Base-by-base conservation (phyloP, 495 filamentous ascomycete genomes). In the Chaetomium cochliodes region DNA sequence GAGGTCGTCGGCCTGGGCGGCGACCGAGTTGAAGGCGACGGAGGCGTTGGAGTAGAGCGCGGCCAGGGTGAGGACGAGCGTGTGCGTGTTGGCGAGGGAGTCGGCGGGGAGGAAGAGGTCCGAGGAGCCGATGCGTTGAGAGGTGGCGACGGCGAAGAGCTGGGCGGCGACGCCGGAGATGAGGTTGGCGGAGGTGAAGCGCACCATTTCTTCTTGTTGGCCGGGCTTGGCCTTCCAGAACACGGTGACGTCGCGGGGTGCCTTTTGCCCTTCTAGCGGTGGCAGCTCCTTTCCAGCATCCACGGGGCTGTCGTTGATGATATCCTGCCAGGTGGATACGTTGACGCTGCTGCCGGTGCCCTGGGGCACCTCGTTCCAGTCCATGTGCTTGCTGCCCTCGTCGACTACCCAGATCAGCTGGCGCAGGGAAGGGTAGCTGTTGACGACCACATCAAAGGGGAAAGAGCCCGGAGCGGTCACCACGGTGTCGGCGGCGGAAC, bases 391-490 rank as follows among this genome's bases (percentile, higher is more conserved):
- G 77, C 90, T 97, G 39, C 91, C 91, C 70, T 90, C 82, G 69
- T 97, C 94, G 8, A 94, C 96, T 4, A 97, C 93, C 91, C 92
- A 98, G 63, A 97, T 82, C 16, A 97, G 84, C 60, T 92, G 86
- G 61, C 88, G 87, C 11, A 98, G 79, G 54, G 85, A 82, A 13
- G 85, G 78, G 72, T 89, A 90, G 62, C 78, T 81, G 68, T 87
- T 85, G 16, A 85, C 82, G 20, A 96, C 82, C 37, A 85, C 77
- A 61, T 90, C 86, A 28, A 98, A 84, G 33, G 96, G 92, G 60
- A 98, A 82, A 18, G 90, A 86, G n/a, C 94, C 94, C 7, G 93
- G 93, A 18, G 87, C 86, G 2, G 92, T 92, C 62, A 99, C 83
- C 46, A 98, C 79, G 16, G 87, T 83, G 70, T 99, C 93, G 15